Evolutionary conservation across 2,329 filamentous ascomycete genomes (phyloP).

Genomic region (Magnaporthales sp.): DNA sequence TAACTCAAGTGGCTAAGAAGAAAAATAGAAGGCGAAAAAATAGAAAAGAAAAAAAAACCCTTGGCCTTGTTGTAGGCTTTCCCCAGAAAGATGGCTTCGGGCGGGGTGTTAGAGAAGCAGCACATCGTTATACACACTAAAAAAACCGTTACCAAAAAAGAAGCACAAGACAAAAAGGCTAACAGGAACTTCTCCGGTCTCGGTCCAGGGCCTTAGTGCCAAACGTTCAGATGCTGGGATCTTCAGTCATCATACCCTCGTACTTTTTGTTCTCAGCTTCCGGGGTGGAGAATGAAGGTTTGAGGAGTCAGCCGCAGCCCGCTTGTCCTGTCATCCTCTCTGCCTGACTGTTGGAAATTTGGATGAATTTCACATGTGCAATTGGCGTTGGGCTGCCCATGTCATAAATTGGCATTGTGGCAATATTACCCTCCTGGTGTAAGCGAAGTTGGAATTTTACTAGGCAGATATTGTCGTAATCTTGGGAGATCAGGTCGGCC

Average conservation of each 20-base stretch:
- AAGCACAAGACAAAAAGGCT: not conserved
- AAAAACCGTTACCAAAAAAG: not conserved
- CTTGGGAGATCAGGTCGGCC: not conserved
- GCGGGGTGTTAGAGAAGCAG: not conserved
- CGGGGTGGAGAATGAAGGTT: not conserved
- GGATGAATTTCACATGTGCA: not conserved
- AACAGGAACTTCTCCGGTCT: not conserved
- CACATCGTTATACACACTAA: not conserved
- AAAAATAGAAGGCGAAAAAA: no score
- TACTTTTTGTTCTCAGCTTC: not conserved
- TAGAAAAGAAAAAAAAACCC: not conserved
- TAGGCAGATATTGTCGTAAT: not conserved
- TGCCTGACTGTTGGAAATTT: not conserved
- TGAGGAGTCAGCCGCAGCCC: not conserved
- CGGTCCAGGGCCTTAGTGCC: not conserved
- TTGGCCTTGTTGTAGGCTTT: not conserved
- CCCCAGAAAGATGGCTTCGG: not conserved
- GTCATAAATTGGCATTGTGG: not conserved
- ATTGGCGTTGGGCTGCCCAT: not conserved
- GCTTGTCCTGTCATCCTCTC: not conserved
- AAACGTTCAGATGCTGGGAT: not conserved
- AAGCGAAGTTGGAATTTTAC: not conserved
- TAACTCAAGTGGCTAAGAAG: not conserved
- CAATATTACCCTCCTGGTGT: not conserved
- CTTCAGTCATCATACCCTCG: not conserved